Evolutionary conservation across 176 grass and related monocot genomes (phyloP).

Genomic region (Carex cristatella): DNA sequence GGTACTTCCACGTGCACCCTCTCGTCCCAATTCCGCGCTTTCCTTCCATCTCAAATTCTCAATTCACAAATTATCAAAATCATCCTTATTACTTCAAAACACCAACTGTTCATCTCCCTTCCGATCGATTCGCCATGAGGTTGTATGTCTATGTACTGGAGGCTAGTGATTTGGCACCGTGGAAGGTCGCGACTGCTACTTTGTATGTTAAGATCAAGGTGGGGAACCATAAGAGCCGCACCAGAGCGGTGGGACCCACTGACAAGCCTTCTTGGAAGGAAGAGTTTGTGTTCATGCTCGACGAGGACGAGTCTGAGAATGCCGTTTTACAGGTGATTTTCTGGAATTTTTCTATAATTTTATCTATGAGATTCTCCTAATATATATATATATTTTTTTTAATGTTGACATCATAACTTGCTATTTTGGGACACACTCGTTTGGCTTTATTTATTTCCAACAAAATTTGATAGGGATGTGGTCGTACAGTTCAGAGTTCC

Average conservation of each 20-base stretch:
- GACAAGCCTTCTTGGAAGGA: slow-evolving; percentile 57
- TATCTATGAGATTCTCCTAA: background rate
- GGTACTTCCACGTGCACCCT: background rate
- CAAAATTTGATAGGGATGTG: background rate
- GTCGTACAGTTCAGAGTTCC: background rate
- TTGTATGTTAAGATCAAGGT: slow-evolving; percentile 61
- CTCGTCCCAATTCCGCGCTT: background rate
- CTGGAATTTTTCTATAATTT: background rate
- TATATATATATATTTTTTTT: too few relatives aligned
- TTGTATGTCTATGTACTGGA: slow-evolving; percentile 59
- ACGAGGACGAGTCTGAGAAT: slow-evolving; percentile 10
- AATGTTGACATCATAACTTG: background rate
- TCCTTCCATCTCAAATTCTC: background rate
- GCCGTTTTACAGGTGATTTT: background rate
- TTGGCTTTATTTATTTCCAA: background rate
- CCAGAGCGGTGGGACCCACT: slow-evolving; percentile 25
- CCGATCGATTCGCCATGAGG: slow-evolving; percentile 32
- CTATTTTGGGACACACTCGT: background rate
- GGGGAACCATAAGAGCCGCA: slow-evolving; percentile 45
- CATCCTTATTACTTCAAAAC: background rate
- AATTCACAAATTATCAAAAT: background rate
- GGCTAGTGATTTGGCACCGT: slow-evolving; percentile 37
- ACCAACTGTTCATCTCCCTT: background rate
- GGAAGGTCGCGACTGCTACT: background rate
- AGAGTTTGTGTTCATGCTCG: slow-evolving; percentile 50